Percentiles rank a stretch among this genome's conserved stretches.
Evolutionary conservation across 2,329 filamentous ascomycete species (phyloP).

Genomic region (Fusarium hainanense): DNA sequence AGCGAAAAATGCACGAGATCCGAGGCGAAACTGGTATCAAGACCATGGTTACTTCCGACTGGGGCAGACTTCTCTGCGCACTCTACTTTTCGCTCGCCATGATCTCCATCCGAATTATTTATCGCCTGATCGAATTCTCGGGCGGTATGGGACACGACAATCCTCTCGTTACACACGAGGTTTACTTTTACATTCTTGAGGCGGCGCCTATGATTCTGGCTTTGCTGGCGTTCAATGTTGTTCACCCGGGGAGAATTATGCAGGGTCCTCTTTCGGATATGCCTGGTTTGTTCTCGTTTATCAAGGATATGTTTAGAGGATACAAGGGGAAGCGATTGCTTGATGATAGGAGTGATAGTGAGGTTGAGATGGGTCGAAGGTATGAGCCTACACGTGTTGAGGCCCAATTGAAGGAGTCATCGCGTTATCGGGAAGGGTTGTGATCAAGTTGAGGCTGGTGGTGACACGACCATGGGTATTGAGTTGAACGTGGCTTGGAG

Average conservation of each 20-base stretch:
- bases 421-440: background rate
- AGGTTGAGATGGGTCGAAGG: slow-evolving; percentile 14
- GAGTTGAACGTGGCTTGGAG: too few relatives aligned
- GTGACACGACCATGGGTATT: too few relatives aligned
- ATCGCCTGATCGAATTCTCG: slow-evolving; percentile 64
- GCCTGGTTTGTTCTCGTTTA: slow-evolving; percentile 23
- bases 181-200: slow-evolving; percentile 61
- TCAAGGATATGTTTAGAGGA: slow-evolving; percentile 13
- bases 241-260: slow-evolving; percentile 53
- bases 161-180: slow-evolving; percentile 50
- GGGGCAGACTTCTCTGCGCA: slow-evolving; percentile 39
- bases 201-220: slow-evolving; percentile 57
- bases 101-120: slow-evolving; percentile 63
- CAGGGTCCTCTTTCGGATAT: slow-evolving; percentile 30
- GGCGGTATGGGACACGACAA: slow-evolving; percentile 50
- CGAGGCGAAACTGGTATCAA: background rate
- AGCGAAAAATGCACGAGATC: slow-evolving; percentile 13
- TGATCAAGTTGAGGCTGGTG: too few relatives aligned
- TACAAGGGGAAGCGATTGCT: slow-evolving; percentile 24
- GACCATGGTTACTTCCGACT: slow-evolving; percentile 1
- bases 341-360: slow-evolving; percentile 30
- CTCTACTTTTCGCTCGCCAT: slow-evolving; percentile 53
- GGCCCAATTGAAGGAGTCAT: background rate
- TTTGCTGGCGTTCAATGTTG: slow-evolving; percentile 54
- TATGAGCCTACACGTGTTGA: slow-evolving; percentile 5